Conservation (phyloP, 352 stramenopile species). For the Pythium periplocum region DNA sequence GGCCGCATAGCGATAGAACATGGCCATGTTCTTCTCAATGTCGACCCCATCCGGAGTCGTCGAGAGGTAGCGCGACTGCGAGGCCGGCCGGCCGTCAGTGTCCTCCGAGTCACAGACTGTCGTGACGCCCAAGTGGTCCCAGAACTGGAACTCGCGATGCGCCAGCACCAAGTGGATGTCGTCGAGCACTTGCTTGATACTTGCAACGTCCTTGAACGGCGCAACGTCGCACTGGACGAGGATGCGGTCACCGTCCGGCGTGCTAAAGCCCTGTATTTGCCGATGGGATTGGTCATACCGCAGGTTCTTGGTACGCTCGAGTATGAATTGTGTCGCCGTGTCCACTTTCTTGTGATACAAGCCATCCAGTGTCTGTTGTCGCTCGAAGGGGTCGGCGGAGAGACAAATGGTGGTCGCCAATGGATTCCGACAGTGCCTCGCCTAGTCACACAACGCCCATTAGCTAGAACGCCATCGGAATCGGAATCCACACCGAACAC, state of each 20-base stretch:
- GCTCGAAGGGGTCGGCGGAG: no score
- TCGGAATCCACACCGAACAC: no score
- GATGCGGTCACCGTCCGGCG: background rate
- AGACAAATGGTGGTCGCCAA: no score
- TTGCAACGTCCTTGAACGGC: background rate
- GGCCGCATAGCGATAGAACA: background rate
- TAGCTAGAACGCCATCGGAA: no score
- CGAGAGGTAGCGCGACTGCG: background rate
- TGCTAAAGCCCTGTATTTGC: background rate
- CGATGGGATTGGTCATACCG: background rate
- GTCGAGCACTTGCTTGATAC: slow-evolving; percentile 1
- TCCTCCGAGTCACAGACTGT: slow-evolving; percentile 37
- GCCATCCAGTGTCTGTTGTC: no score
- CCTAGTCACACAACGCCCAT: no score
- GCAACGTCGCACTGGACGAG: background rate
- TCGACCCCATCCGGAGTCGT: background rate
- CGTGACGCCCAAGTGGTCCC: slow-evolving; percentile 19
- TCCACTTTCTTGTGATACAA: no score
- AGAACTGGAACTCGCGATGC: background rate
- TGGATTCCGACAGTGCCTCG: no score
- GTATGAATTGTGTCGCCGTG: no score
- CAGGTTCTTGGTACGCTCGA: no score
- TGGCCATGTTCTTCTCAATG: slow-evolving; percentile 4
- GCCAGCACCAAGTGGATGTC: background rate
- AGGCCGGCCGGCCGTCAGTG: background rate